Evolutionary conservation across 345 rosid genomes (phyloP).

Genomic region (Brassica incana): DNA sequence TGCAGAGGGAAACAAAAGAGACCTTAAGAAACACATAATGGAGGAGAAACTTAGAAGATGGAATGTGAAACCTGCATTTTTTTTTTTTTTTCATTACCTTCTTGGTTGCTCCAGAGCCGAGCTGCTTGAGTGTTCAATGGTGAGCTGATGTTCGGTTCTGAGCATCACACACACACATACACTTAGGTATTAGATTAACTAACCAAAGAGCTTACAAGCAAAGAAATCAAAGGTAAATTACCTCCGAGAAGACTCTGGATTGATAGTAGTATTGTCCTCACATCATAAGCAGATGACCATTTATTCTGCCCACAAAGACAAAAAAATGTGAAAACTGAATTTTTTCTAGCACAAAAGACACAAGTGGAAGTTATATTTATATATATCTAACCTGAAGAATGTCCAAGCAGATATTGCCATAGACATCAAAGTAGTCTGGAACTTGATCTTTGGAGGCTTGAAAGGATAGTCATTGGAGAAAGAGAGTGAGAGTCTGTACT

Average conservation of each 20-base stretch:
- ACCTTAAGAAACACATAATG: constrained; percentile 8
- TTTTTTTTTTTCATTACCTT: constrained; percentile 45
- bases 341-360: not conserved
- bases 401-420: constrained; percentile 92
- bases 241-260: constrained; percentile 98
- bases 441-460: constrained; percentile 92
- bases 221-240: constrained; percentile 24
- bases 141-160: constrained; percentile 91
- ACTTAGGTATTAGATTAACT: constrained; percentile 2
- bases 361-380: not conserved
- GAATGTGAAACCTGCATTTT: not conserved
- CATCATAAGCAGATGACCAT: constrained; percentile 99
- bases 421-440: constrained; percentile 78
- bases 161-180: not conserved
- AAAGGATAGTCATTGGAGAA: constrained; percentile 92
- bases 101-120: constrained; percentile 92
- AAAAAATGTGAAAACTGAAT: not conserved
- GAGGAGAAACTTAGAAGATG: not conserved
- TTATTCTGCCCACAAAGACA: constrained; percentile 55
- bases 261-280: constrained; percentile 72
- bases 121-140: constrained; percentile 96
- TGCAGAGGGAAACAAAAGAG: constrained; percentile 28
- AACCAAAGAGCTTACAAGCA: not conserved
- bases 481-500: constrained; percentile 78
- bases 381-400: constrained; percentile 78